Evolutionary conservation across 1,284 basidiomycete species (phyloP), one percentile per base, ranked within the genome.

Genomic region (Caloboletus firmus): DNA sequence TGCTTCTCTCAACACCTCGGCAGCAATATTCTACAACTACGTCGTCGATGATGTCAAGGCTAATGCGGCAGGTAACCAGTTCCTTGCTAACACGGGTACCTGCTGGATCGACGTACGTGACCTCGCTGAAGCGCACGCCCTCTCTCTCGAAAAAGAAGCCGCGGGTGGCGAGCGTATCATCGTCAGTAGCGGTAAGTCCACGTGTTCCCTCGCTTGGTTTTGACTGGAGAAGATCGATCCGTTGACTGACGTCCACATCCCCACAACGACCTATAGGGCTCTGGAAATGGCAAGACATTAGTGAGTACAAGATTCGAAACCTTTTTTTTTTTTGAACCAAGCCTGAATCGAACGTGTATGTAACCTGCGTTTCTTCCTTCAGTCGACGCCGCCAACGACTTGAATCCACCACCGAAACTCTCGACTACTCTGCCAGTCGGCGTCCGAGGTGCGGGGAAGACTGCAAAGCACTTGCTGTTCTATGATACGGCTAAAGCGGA

Each of bases 161-260:
- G 87, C 87, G 0, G 79, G 78, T 6, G 83, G 81, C 0, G 71
- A 89, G 58, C 76, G 89, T 1, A 81, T 85, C 63, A 77, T 87
- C 59, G 58, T 78, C 43, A 68, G 67, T 32, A 69, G 62, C 5
- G 81, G 76, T 62, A 32, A 44, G 60, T 66, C 9, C 45, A 51
- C 18, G 58, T 36, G 1, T 30, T 48, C 17, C 13, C 20, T 43
- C 5, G 11, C 10, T 24, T 24, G 12, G 28, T 8, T 45, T 12
- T 34, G 9, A 13, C 17, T 8, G 3, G 17, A 31, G 17, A 18
- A 40, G 34, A 41, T 11, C 2, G 26, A 8, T 18, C 17, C 15
- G 15, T 35, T 12, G 11, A 41, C 34, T n/a, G 37, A 54, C 15
- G 18, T 1, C 12, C 17, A 8, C 6, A 6, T 43, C 44, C 8